Percentiles rank a stretch among this genome's conserved stretches.
phyloP scores from a whole-genome alignment of 2,329 filamentous ascomycete species.

The Didymella pomorum region DNA sequence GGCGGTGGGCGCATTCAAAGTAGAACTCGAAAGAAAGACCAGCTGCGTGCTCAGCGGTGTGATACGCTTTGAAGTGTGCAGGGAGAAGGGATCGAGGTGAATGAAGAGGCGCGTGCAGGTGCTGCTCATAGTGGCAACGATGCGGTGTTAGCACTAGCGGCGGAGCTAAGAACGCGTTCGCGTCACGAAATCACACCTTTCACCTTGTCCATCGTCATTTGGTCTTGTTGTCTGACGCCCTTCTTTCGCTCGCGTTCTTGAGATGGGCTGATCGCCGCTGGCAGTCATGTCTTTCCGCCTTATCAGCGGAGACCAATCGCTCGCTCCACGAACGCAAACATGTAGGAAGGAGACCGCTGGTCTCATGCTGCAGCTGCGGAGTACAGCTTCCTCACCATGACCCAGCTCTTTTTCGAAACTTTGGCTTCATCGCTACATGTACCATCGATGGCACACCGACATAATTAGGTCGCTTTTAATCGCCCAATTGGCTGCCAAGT shows the following conservation, averaged over 20 bases:
- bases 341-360: background rate
- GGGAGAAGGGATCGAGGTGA: background rate
- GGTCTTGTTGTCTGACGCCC: no score
- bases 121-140: background rate
- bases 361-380: background rate
- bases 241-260: no score
- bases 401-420: no score
- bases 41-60: background rate
- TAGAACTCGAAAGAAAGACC: background rate
- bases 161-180: conserved; percentile 8
- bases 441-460: background rate
- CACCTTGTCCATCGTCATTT: background rate
- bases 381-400: background rate
- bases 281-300: background rate
- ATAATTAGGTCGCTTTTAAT: background rate
- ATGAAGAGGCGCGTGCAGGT: background rate
- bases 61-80: no score
- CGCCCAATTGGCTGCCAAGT: background rate
- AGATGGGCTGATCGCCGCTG: no score
- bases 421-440: background rate
- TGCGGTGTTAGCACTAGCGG: conserved; percentile 1
- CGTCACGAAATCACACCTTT: background rate
- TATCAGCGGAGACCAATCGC: background rate
- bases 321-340: background rate
- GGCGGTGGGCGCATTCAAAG: background rate